Base-by-base conservation (phyloP, 148 eudicot genomes). In the Suaeda aralocaspica region DNA sequence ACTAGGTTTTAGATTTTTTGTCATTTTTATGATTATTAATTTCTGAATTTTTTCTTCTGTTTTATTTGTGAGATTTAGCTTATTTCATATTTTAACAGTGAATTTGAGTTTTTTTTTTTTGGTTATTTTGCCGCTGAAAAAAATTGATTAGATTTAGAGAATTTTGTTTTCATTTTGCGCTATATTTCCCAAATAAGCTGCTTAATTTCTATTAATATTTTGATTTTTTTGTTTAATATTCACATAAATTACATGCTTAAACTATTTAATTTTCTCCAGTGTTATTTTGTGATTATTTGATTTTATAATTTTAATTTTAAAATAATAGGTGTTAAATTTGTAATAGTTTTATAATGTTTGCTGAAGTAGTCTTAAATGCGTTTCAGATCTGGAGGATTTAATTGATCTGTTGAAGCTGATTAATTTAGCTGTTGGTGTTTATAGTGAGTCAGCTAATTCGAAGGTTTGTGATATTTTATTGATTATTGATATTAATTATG, bases 381-480 rank as follows among this genome's bases (percentile, higher is more conserved):
- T 64, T 61, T 41, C 62, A 72, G 76, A 72, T 63, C 69, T 52
- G 63, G n/a, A 36, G n/a, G 59, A 26, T 41, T 72, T 39, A 59
- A 30, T 57, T 59, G 42, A 9, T 12, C 28, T 56, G 26, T 65
- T 60, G 74, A 19, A 49, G 67, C 50, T 71, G 34, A 61, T n/a
- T 48, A 14, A 22, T n/a, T 41, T 42, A 6, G 67, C 48, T 63
- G n/a, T n/a, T 49, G 74, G 49, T 49, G 53, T 21, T 8, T 61
- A 15, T 71, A 61, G 24, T 6, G 13, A 49, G 53, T 31, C 39
- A 24, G 56, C 45, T 48, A 61, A 61, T 22, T 22, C n/a, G 0
- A 71, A 61, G 64, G 26, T 48, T 71, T 39, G 5, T n/a, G 21
- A 34, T 3, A 36, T 12, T 62, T 62, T 21, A 36, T 8, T 3